Base-by-base conservation (phyloP, 208 protist genomes). In the Wallacemonas collosoma region DNA sequence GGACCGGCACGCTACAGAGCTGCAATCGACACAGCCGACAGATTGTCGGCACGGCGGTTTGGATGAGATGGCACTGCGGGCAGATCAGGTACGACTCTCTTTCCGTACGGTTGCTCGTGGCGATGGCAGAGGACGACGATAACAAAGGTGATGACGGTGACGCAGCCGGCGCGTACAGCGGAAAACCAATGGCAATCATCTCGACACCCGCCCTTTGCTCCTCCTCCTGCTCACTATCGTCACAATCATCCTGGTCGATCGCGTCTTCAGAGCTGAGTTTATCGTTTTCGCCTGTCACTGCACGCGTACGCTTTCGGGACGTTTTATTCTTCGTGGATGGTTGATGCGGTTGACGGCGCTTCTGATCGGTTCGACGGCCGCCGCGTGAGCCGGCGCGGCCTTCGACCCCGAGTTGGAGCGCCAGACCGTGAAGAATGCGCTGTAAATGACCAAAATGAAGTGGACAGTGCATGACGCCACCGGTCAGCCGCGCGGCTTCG, bases 381-480 rank as follows among this genome's bases (percentile, higher is more conserved):
- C 26, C 0, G 26, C 26, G 26, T 26, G 26, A 0, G 26, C 26
- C 26, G 26, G 26, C 26, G 26, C 26, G 50, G 14, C 43, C 64
- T 38, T 38, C 66, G 50, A 9, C 60, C 45, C 66, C 79, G 56
- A 60, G 80, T 71, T 11, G 62, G 35, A 79, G 50, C 2, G 84
- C 81, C 53, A 94, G 75, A 43, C 74, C 56, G 17, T 68, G 74
- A 36, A 95, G 15, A 17, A 95, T 88, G 3, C 73, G 68, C 55
- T 80, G 79, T 1, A 93, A 57, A 71, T 95, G 91, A n/a, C 88
- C 87, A 71, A 89, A 95, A 72, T 83, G 89, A 63, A 93, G 77
- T 5, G 91, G 91, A 51, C 87, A 93, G 69, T 88, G 72, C 67
- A 94, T 72, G 44, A 45, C 41, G 41, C 91, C 91, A 50, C 87